Percentiles rank a stretch among this genome's conserved stretches.
Evolutionary conservation across 1,139 yeast species (phyloP).

Genomic region (Geotrichum klebahnii): DNA sequence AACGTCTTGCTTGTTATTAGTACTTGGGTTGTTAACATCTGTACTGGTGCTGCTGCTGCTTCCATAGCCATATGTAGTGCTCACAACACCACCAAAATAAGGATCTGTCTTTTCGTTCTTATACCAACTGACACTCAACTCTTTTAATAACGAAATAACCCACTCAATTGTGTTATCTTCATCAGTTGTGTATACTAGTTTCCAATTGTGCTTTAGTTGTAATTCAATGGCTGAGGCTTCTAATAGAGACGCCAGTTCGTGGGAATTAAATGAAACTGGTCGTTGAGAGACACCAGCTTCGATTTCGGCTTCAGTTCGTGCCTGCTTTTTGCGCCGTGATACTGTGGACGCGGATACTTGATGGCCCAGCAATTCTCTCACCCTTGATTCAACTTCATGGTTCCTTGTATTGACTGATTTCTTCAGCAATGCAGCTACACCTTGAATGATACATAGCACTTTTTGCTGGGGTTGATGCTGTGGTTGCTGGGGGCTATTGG

Average conservation of each 20-base stretch:
- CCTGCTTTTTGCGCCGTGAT: background rate
- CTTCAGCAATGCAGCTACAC: conserved; percentile 24
- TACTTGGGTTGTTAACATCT: background rate
- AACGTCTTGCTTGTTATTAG: background rate
- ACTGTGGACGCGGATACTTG: conserved; percentile 4
- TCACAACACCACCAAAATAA: background rate
- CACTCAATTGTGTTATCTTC: conserved; percentile 28
- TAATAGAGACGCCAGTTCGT: conserved; percentile 11
- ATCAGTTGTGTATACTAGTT: conserved; percentile 26
- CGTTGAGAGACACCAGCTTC: background rate
- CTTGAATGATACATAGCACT: conserved; percentile 30
- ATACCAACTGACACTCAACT: conserved; percentile 28
- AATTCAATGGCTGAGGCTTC: conserved; percentile 22
- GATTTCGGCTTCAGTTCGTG: background rate
- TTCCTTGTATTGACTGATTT: conserved; percentile 25
- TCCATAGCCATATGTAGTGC: too few relatives aligned
- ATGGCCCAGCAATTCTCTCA: conserved; percentile 27
- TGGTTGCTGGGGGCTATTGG: background rate
- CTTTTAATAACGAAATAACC: conserved; percentile 28
- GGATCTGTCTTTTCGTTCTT: conserved; percentile 17
- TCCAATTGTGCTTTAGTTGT: conserved; percentile 23
- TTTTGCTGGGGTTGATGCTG: background rate
- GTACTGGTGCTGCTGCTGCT: background rate
- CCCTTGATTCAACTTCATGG: conserved; percentile 26
- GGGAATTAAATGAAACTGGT: too few relatives aligned